Base-by-base conservation (phyloP, 108 stramenopile species). In the Cyclostephanos tholiformis region DNA sequence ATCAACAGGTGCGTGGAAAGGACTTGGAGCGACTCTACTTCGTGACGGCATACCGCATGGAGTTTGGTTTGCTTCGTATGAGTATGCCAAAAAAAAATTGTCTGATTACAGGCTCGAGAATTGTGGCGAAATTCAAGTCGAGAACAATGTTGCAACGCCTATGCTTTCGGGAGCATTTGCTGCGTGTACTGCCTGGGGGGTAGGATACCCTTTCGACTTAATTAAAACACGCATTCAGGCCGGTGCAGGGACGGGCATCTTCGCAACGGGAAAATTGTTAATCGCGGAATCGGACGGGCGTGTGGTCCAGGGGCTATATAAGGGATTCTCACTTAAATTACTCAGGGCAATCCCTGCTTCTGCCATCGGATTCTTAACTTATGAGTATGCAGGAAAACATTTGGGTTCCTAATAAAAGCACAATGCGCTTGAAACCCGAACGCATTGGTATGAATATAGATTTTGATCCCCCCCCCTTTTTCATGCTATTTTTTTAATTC, bases 211-310 rank as follows among this genome's bases (percentile, higher is more conserved):
- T 0, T 82, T 83, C 59, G 94, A 95, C 69, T 68, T 95, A 32
- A 89, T 95, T 72, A 95, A 95, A 64, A 95, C 94, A 30, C 77
- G 89, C 12, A 91, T 94, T 64, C 93, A 94, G 67, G 86, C 69
- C n/a, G 81, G 73, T 9, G 58, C 67, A 22, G 72, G 63, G n/a
- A 51, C 56, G 22, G 80, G 80, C 14, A 86, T 93, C n/a, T 35
- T 67, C 17, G 74, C 55, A 22, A 90, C 93, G 0, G 88, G 84
- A 4, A 29, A 52, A 53, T 77, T 82, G 59, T 53, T 94, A 36
- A 65, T 89, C 1, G 38, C 51, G 26, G 91, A 91, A 76, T 71
- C 89, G 51, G 69, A 61, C 14, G 88, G 88, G 17, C 72, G 71
- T 43, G 79, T 73, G 4, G 11, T 88, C 19, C 43, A 39, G 14